phyloP scores from a whole-genome alignment of 768 basidiomycete species.

The Hemileccinum rubropunctum region DNA sequence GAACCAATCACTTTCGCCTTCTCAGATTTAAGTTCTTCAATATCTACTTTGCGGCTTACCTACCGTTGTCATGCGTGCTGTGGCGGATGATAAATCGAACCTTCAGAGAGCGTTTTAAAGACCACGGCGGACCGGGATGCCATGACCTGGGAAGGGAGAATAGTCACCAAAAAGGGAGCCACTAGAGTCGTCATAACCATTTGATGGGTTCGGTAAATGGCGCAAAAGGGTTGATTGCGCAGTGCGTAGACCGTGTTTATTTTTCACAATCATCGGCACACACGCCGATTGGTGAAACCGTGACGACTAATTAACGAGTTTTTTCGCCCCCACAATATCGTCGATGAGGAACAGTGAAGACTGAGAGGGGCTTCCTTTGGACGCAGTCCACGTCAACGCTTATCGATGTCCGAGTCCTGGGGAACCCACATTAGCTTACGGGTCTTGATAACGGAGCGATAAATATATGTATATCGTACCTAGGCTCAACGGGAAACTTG shows the following conservation, averaged over 20 bases:
- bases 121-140: slow-evolving; percentile 7
- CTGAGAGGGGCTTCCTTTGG: not conserved
- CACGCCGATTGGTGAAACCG: not conserved
- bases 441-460: slow-evolving; percentile 1
- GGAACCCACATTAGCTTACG: not conserved
- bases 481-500: slow-evolving; percentile 2
- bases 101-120: not conserved
- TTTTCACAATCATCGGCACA: slow-evolving; percentile 2
- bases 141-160: slow-evolving; percentile 7
- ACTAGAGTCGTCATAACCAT: slow-evolving; percentile 10
- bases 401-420: not conserved
- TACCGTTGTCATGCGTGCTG: slow-evolving; percentile 5
- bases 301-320: slow-evolving; percentile 1
- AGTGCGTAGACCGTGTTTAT: slow-evolving; percentile 8
- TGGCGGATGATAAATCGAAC: slow-evolving; percentile 7
- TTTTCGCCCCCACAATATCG: not conserved
- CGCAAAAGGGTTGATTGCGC: slow-evolving; percentile 9
- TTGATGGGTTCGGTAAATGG: slow-evolving; percentile 11
- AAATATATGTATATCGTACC: slow-evolving; percentile 10
- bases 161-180: slow-evolving; percentile 11
- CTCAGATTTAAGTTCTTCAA: slow-evolving; percentile 1
- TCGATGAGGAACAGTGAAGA: not conserved
- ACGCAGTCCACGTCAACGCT: not conserved
- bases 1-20: not conserved
- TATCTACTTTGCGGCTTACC: slow-evolving; percentile 23